These are phyloP conservation scores for Gloeopeniophorella convolvens DNA, from an alignment of 768 basidiomycete genomes.

Conservation along the genomic window DNA sequence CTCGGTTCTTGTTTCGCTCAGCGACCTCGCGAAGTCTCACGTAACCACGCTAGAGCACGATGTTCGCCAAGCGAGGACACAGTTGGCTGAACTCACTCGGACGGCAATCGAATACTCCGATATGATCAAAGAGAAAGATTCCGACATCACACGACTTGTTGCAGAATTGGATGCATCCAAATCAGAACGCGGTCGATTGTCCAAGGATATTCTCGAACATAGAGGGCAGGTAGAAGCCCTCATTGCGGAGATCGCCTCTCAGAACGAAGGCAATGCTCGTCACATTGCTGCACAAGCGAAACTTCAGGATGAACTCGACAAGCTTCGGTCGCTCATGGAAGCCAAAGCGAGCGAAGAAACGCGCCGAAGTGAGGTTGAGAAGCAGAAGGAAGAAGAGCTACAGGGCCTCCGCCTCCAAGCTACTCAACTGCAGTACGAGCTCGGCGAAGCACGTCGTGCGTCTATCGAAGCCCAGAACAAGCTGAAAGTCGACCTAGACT, in stretches of 20 bases:
- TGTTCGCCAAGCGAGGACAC: slow-evolving; percentile 63
- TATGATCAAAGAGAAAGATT: slow-evolving; percentile 73
- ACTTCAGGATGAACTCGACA: slow-evolving; percentile 79
- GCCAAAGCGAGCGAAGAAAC: slow-evolving; percentile 85
- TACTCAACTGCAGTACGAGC: slow-evolving; percentile 53
- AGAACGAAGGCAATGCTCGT: slow-evolving; percentile 49
- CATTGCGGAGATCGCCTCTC: slow-evolving; percentile 52
- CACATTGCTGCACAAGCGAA: slow-evolving; percentile 43
- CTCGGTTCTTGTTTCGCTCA: slow-evolving; percentile 29
- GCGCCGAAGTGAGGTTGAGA: slow-evolving; percentile 75
- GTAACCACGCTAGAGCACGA: slow-evolving; percentile 59
- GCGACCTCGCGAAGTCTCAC: slow-evolving; percentile 58
- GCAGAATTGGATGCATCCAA: slow-evolving; percentile 49
- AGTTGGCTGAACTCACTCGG: slow-evolving; percentile 70
- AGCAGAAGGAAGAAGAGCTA: slow-evolving; percentile 83
- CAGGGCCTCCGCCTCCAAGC: slow-evolving; percentile 60
- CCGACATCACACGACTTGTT: slow-evolving; percentile 50
- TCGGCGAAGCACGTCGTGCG: slow-evolving; percentile 54
- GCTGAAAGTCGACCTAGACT: slow-evolving; percentile 71
- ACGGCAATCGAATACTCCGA: slow-evolving; percentile 69
- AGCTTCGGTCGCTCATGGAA: slow-evolving; percentile 74
- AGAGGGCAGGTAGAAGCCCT: slow-evolving; percentile 63
- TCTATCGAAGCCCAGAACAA: slow-evolving; percentile 64
- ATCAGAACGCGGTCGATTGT: slow-evolving; percentile 45
- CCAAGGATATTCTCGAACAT: slow-evolving; percentile 60